phyloP scores from a whole-genome alignment of 371 early-diverging fungal species.

The Spiromyces aspiralis region DNA sequence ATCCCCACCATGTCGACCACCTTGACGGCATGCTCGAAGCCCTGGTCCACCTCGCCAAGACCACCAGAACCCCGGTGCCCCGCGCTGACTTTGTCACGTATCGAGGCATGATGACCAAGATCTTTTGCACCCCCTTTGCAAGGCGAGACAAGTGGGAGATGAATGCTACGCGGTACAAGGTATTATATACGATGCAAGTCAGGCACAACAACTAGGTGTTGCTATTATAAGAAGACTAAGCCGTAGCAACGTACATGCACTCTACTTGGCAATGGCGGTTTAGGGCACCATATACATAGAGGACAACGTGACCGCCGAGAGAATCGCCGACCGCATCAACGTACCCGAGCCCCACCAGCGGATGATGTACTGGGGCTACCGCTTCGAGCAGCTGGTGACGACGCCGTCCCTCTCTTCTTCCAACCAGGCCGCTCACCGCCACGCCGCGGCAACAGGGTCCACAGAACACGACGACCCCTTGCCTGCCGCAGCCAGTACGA shows the following conservation, averaged over 20 bases:
- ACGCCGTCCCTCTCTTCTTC: no score
- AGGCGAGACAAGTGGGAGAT: constrained; percentile 62
- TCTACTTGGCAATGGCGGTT: no score
- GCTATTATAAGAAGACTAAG: no score
- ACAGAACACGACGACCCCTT: no score
- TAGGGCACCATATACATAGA: constrained; percentile 51
- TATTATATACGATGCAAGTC: background rate
- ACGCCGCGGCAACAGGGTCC: no score
- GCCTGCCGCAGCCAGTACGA: no score
- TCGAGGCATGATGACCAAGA: constrained; percentile 77
- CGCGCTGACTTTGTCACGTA: constrained; percentile 35
- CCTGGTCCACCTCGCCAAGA: constrained; percentile 25
- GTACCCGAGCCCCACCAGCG: constrained; percentile 36
- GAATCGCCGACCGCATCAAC: constrained; percentile 22
- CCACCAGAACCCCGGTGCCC: background rate
- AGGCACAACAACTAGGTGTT: no score
- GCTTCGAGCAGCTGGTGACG: constrained; percentile 50
- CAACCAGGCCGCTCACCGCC: no score
- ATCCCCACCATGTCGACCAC: constrained; percentile 44
- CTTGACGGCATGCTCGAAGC: constrained; percentile 62
- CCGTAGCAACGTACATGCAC: no score
- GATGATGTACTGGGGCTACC: constrained; percentile 64
- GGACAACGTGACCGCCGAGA: constrained; percentile 44
- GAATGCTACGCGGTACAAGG: constrained; percentile 34
- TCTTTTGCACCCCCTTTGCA: constrained; percentile 61